phyloP scores from a whole-genome alignment of 169 alveolate species.

The Perkinsus olseni region DNA sequence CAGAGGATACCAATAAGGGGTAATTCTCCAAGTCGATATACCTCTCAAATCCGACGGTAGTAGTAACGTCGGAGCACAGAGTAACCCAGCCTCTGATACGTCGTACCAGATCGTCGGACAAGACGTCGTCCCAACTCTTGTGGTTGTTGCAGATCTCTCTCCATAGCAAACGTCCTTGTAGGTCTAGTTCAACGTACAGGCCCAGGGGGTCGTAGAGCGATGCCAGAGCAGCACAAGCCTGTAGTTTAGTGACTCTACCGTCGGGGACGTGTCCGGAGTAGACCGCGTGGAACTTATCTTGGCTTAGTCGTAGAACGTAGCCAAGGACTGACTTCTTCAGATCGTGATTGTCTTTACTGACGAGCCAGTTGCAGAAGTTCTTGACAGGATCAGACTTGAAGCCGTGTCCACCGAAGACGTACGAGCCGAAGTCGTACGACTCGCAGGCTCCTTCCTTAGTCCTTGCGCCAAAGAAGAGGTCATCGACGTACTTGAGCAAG shows the following conservation, averaged over 20 bases:
- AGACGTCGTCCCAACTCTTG: not conserved
- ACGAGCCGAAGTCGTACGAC: not conserved
- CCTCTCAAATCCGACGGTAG: not conserved
- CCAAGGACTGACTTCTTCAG: not conserved
- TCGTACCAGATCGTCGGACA: not conserved
- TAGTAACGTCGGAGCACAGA: not conserved
- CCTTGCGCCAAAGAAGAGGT: not conserved
- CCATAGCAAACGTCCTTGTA: not conserved
- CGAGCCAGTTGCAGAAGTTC: not conserved
- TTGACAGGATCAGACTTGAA: not conserved
- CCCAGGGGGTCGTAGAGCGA: not conserved
- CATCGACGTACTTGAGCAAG: not conserved
- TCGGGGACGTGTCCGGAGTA: not conserved
- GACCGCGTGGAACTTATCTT: not conserved
- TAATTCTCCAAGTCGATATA: not conserved
- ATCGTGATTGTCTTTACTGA: not conserved
- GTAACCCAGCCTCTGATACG: not conserved
- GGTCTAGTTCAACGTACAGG: not conserved
- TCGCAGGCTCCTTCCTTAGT: not conserved
- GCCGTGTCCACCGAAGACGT: not conserved
- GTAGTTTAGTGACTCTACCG: not conserved
- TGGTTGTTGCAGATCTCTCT: not conserved
- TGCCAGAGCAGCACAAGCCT: not conserved
- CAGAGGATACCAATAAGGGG: not conserved
- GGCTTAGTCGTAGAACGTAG: not conserved